Base-by-base conservation (phyloP, 2,329 filamentous ascomycete species). In the Reticulascus tulasneorum region DNA sequence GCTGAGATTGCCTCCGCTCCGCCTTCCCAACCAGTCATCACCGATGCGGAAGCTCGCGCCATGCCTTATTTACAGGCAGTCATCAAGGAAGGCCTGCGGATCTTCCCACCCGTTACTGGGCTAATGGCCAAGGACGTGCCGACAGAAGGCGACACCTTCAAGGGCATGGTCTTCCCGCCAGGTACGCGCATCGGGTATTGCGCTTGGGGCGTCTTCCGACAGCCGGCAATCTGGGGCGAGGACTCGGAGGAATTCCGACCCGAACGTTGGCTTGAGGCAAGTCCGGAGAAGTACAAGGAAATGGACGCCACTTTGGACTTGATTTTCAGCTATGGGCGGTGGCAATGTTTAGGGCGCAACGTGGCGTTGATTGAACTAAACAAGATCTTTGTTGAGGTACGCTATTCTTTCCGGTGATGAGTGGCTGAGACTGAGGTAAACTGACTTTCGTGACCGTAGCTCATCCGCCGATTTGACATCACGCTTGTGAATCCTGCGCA, bases 31-130 rank as follows among this genome's bases (percentile, higher is more conserved):
- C 37, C 43, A 6, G 19, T 48, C 23, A 58, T 64, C 23, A 52
- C 49, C 7, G 55, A 65, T 23, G 45, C 49, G 6, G 48, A 63
- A 29, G 63, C 62, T 1, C 53, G 54, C 3, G 45, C 52, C 7
- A 50, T 71, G n/a, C 63, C 66, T 0, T 73, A 67, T 23, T 55
- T 73, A 0, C 61, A 67, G 37, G 69, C 75, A 0, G 60, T 73
- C 21, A 70, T 79, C 46, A 63, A 69, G 20, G 73, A 79, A 41
- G 64, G 59, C 2, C 52, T 67, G 1, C 59, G 63, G 8, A 62
- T 64, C 25, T 57, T 56, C 32, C 60, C 62, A 0, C 61, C 61
- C 5, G 56, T 62, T 7, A 54, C 54, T 1, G 58, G 60, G 0
- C 50, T 62, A 21, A 60, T 65, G 55, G 47, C 58, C 9, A 63